These are phyloP conservation scores for Dinochytrium kinnereticum DNA, from an alignment of 371 early-diverging fungal genomes.

Conservation along the genomic window DNA sequence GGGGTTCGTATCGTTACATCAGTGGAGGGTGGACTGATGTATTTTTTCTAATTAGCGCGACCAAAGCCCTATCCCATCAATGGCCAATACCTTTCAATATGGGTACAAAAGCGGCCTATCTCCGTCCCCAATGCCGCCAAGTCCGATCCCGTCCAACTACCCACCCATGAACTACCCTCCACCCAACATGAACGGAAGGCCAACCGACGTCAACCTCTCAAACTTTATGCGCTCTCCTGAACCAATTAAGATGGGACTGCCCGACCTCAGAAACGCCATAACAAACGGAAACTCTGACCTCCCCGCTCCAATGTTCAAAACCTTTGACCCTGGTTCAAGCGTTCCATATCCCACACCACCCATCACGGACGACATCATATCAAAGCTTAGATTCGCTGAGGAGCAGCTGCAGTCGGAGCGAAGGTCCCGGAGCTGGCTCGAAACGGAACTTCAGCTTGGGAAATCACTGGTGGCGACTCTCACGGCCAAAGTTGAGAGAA, in stretches of 20 bases:
- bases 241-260: background rate
- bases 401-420: slow-evolving; percentile 47
- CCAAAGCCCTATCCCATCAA: background rate
- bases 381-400: slow-evolving; percentile 40
- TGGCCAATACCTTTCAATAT: background rate
- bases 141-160: background rate
- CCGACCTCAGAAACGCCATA: background rate
- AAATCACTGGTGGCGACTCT: slow-evolving; percentile 44
- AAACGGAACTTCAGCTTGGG: slow-evolving; percentile 45
- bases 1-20: slow-evolving; percentile 11
- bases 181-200: background rate
- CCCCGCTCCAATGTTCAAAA: background rate
- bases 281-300: slow-evolving; percentile 10
- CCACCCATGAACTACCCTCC: background rate
- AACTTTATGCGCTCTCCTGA: background rate
- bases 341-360: background rate
- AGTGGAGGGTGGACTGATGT: background rate
- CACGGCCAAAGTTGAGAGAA: slow-evolving; percentile 40
- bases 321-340: slow-evolving; percentile 6
- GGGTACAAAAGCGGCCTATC: background rate
- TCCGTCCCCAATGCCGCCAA: background rate
- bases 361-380: slow-evolving; percentile 27
- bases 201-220: slow-evolving; percentile 11
- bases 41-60: background rate
- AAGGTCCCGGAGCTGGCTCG: slow-evolving; percentile 41